Evolutionary conservation across 257 asterid genomes (phyloP).

Genomic region (Jaltomata sinuosa): DNA sequence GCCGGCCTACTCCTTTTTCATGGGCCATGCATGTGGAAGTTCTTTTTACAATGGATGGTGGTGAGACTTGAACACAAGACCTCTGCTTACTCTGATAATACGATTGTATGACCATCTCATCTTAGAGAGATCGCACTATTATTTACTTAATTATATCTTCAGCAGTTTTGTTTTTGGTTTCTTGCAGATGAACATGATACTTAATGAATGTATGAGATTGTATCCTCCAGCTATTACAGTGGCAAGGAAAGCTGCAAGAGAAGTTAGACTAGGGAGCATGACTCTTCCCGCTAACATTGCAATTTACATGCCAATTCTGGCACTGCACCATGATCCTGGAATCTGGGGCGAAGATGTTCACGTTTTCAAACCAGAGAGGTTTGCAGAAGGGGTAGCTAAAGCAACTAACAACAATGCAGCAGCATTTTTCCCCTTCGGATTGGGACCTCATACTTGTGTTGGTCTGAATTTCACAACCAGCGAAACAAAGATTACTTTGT

Average conservation of each 20-base stretch:
- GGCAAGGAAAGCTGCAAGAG: slow-evolving; percentile 33
- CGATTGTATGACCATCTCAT: neutral
- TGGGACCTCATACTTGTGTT: slow-evolving; percentile 54
- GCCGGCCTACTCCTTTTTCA: neutral
- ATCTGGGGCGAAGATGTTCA: slow-evolving; percentile 53
- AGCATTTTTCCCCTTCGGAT: slow-evolving; percentile 50
- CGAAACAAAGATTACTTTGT: slow-evolving; percentile 45
- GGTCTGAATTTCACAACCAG: slow-evolving; percentile 48
- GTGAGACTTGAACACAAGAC: too few relatives aligned
- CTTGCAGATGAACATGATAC: slow-evolving; percentile 49
- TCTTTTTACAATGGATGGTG: too few relatives aligned
- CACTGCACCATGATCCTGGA: slow-evolving; percentile 35
- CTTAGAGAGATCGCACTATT: neutral
- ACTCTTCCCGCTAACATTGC: slow-evolving; percentile 23
- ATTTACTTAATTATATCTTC: neutral
- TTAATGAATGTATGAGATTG: slow-evolving; percentile 49
- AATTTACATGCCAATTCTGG: slow-evolving; percentile 27
- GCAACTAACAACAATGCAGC: slow-evolving; percentile 42
- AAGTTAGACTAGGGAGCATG: slow-evolving; percentile 25
- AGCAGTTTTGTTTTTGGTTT: neutral
- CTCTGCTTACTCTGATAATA: neutral
- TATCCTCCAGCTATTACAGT: slow-evolving; percentile 41
- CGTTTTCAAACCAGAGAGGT: slow-evolving; percentile 50
- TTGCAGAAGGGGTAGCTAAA: slow-evolving; percentile 40
- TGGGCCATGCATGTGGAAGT: too few relatives aligned